phyloP scores from a whole-genome alignment of 768 basidiomycete genomes.

The Suillus occidentalis region DNA sequence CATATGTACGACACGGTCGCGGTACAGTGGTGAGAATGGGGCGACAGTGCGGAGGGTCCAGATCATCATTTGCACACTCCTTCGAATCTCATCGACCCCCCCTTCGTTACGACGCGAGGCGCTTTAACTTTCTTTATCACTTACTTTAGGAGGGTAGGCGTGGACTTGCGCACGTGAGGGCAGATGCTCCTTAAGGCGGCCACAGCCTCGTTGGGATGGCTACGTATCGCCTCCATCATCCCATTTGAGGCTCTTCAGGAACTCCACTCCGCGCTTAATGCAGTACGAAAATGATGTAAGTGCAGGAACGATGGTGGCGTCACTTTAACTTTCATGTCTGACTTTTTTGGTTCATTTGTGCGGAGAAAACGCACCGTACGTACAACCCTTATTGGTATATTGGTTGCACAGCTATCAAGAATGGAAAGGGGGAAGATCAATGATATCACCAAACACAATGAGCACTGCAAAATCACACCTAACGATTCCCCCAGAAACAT shows the following conservation, averaged over 20 bases:
- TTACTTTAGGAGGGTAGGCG: background rate
- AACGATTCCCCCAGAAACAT: background rate
- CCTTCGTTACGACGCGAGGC: background rate
- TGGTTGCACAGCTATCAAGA: background rate
- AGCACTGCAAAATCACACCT: background rate
- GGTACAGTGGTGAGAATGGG: constrained; percentile 11
- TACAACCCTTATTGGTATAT: constrained; percentile 1
- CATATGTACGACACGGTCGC: constrained; percentile 9
- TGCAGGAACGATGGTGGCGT: constrained; percentile 5
- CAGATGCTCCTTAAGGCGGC: constrained; percentile 7
- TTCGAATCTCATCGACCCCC: background rate
- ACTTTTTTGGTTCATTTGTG: background rate
- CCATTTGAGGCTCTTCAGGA: constrained; percentile 22
- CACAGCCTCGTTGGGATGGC: constrained; percentile 28
- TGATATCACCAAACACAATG: background rate
- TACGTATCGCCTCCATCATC: constrained; percentile 38
- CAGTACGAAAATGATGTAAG: constrained; percentile 5
- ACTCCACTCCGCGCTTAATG: background rate
- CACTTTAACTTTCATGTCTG: constrained; percentile 1
- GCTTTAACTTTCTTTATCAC: constrained; percentile 9
- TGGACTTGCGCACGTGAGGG: background rate
- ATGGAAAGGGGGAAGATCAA: constrained; percentile 5
- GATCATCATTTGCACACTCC: constrained; percentile 1
- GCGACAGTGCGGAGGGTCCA: constrained; percentile 8
- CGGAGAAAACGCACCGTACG: constrained; percentile 1